phyloP scores from a whole-genome alignment of 305 asterid genomes.

The Fraxinus albicans region DNA sequence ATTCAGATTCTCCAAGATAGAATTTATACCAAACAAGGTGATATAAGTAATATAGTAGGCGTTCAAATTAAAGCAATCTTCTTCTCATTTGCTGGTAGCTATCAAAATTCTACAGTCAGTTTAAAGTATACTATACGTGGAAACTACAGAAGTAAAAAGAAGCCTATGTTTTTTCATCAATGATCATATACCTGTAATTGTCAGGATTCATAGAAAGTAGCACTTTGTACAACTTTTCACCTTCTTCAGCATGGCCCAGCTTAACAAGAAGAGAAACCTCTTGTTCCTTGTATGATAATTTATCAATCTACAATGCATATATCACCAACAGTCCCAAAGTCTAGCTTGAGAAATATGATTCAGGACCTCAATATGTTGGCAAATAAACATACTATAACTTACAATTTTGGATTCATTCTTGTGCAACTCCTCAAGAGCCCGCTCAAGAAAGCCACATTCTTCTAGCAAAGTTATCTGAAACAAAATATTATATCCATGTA shows the following conservation, averaged over 20 bases:
- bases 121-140: not conserved
- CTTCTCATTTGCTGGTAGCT: not conserved
- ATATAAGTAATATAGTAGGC: not conserved
- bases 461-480: slow-evolving; percentile 80
- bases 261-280: slow-evolving; percentile 48
- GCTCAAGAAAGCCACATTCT: slow-evolving; percentile 84
- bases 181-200: slow-evolving; percentile 44
- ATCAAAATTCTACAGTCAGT: not conserved
- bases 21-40: not conserved
- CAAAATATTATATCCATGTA: slow-evolving; percentile 16
- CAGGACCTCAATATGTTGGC: not conserved
- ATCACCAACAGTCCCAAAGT: slow-evolving; percentile 6
- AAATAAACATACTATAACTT: slow-evolving; percentile 34
- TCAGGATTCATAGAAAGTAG: slow-evolving; percentile 62
- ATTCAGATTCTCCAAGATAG: not conserved
- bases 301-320: slow-evolving; percentile 42
- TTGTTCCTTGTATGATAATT: slow-evolving; percentile 48
- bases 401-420: slow-evolving; percentile 82
- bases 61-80: not conserved
- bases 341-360: not conserved
- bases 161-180: not conserved
- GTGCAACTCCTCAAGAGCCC: slow-evolving; percentile 91
- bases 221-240: slow-evolving; percentile 41
- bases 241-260: slow-evolving; percentile 47
- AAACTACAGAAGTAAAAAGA: not conserved